Base-by-base conservation (phyloP, 371 early-diverging fungal species). In the Thermomucor indicae-seudaticae region DNA sequence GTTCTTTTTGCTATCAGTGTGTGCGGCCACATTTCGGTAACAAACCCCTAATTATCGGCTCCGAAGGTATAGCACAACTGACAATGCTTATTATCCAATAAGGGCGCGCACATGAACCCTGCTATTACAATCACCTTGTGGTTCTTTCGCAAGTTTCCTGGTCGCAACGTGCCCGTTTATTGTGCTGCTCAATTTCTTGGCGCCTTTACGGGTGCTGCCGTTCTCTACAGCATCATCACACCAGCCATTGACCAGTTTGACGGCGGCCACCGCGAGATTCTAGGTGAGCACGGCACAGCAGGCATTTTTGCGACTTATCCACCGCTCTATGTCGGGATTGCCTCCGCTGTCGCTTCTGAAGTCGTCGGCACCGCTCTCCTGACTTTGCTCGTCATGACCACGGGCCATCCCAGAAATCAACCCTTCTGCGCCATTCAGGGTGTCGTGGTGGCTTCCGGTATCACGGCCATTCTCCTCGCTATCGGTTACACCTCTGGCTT, bases 91-190 rank as follows among this genome's bases (percentile, higher is more conserved):
- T 37, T 14, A 11, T 37, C 19, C 19, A 5, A 14, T 37, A 64
- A 83, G 82, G 90, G 90, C 24, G 91, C 75, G 24, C 90, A 90
- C 61, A 69, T 91, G 43, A 91, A 91, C 54, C 91, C 91, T 12
- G 89, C 89, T 2, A 83, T 91, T 35, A 83, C 90, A 0, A 47
- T 90, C 4, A 71, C 84, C 12, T 77, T 86, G 52, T 86, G 83
- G 34, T 62, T 77, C n/a, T 86, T 80, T 62, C 74, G 86, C 17
- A 79, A 81, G 3, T 83, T 91, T 41, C 80, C 88, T 11, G 68
- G 79, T 64, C 54, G 72, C 16, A 78, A 83, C 45, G 81, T 88
- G 3, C 75, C 84, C 0, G 53, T 62, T 38, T 90, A 88, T 58
- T 62, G 77, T 37, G 40, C 75, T 22, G 74, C 86, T 22, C 90